Evolutionary conservation across 441 rosid species (phyloP).

Genomic region (Dalechampia spathulata): DNA sequence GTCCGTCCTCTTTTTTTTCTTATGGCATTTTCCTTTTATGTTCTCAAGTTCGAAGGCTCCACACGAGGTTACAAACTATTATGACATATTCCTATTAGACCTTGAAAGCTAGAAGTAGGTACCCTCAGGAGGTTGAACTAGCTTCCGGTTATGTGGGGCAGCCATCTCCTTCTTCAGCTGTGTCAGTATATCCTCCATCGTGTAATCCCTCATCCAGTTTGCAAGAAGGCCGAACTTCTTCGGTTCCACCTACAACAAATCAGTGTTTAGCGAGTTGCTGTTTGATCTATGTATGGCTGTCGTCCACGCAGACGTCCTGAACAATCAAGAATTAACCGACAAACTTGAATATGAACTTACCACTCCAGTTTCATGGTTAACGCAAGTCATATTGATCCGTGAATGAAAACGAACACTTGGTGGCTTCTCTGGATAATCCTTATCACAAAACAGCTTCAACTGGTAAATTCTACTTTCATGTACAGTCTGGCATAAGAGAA

Average conservation of each 20-base stretch:
- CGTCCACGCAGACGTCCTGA: too few relatives aligned
- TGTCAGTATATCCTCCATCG: conserved; percentile 91
- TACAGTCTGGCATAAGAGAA: conserved; percentile 54
- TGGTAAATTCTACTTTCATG: conserved; percentile 97
- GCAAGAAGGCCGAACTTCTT: conserved; percentile 82
- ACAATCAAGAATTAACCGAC: too few relatives aligned
- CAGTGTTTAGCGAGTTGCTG: too few relatives aligned
- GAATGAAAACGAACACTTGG: conserved; percentile 93
- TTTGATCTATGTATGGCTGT: too few relatives aligned
- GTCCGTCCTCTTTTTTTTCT: too few relatives aligned
- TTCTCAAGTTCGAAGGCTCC: conserved; percentile 31
- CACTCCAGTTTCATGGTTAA: conserved; percentile 96
- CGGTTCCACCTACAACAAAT: conserved; percentile 64
- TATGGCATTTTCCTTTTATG: conserved; percentile 30
- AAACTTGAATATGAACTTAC: conserved; percentile 28
- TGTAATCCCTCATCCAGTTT: conserved; percentile 94
- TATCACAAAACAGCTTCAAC: conserved; percentile 95
- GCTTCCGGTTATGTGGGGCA: conserved; percentile 88
- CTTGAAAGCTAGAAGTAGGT: conserved; percentile 69
- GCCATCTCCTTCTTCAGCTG: conserved; percentile 99
- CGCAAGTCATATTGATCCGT: conserved; percentile 88
- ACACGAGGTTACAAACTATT: conserved; percentile 44
- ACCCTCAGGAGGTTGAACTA: conserved; percentile 99
- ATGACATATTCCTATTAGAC: conserved; percentile 21
- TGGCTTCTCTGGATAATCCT: conserved; percentile 98